phyloP scores from a whole-genome alignment of 106 monocot genomes.

The Dioscorea zingiberensis region DNA sequence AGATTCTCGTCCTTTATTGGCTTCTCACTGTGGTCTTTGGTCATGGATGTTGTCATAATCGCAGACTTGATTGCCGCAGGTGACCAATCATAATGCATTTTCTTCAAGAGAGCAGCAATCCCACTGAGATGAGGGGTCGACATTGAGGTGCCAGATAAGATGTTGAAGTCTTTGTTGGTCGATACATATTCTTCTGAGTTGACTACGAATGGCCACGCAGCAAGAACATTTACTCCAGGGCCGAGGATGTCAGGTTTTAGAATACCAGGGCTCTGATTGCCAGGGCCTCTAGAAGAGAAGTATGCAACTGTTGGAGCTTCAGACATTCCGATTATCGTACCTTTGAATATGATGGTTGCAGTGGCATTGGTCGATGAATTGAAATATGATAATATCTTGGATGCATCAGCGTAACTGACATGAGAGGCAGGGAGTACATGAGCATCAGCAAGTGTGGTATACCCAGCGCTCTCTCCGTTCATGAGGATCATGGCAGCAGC shows the following conservation, averaged over 20 bases:
- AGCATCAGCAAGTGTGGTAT: background rate
- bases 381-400: background rate
- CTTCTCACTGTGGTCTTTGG: background rate
- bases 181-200: no score
- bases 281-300: conserved; percentile 3
- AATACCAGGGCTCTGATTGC: background rate
- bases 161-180: background rate
- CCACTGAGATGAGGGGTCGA: no score
- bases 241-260: conserved; percentile 8
- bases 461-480: background rate
- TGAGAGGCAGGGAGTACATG: background rate
- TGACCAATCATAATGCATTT: no score
- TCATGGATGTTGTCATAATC: background rate
- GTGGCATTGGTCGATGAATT: background rate
- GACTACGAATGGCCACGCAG: conserved; percentile 1
- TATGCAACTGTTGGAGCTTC: background rate
- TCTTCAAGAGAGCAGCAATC: no score
- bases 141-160: no score
- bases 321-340: background rate
- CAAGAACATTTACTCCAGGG: conserved; percentile 6
- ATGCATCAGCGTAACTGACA: background rate
- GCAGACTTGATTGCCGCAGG: no score
- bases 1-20: background rate
- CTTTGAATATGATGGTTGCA: conserved; percentile 2
- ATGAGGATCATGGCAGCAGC: conserved; percentile 6